Evolutionary conservation across 208 protist species (phyloP).

Genomic region (Leptomonas seymouri): DNA sequence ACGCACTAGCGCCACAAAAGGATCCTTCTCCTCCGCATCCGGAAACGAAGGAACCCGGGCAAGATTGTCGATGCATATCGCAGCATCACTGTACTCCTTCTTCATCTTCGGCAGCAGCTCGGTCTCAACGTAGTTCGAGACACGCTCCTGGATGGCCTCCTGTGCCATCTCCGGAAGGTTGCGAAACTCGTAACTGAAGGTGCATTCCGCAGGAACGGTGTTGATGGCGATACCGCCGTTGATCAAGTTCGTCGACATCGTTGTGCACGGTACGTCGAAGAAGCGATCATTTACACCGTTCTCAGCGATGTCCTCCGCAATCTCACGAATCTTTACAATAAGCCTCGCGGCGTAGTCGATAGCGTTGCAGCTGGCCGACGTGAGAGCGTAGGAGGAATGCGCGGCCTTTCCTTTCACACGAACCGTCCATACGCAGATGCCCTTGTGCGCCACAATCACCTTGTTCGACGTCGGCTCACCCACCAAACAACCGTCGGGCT

Average conservation of each 20-base stretch:
- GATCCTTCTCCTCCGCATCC: slow-evolving; percentile 37
- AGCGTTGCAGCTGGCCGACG: slow-evolving; percentile 50
- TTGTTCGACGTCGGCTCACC: slow-evolving; percentile 66
- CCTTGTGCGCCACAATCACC: slow-evolving; percentile 63
- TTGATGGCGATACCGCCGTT: slow-evolving; percentile 57
- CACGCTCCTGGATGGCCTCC: slow-evolving; percentile 40
- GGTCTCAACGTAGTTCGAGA: slow-evolving; percentile 30
- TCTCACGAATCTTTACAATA: slow-evolving; percentile 51
- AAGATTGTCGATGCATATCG: slow-evolving; percentile 38
- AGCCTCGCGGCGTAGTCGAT: slow-evolving; percentile 59
- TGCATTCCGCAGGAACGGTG: slow-evolving; percentile 46
- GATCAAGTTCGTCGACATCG: slow-evolving; percentile 59
- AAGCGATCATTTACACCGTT: slow-evolving; percentile 27
- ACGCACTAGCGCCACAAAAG: slow-evolving; percentile 44
- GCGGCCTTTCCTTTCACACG: slow-evolving; percentile 36
- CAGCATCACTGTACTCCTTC: slow-evolving; percentile 35
- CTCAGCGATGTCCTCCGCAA: slow-evolving; percentile 40
- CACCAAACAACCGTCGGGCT: slow-evolving; percentile 55
- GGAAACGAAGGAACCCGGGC: slow-evolving; percentile 25
- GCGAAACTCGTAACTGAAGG: slow-evolving; percentile 57
- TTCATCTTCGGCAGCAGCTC: slow-evolving; percentile 51
- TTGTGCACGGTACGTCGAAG: slow-evolving; percentile 38
- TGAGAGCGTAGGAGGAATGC: slow-evolving; percentile 46
- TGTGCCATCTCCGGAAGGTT: slow-evolving; percentile 32
- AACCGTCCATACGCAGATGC: slow-evolving; percentile 39